phyloP scores from a whole-genome alignment of 2,329 filamentous ascomycete genomes.

The Madurella mycetomatis region DNA sequence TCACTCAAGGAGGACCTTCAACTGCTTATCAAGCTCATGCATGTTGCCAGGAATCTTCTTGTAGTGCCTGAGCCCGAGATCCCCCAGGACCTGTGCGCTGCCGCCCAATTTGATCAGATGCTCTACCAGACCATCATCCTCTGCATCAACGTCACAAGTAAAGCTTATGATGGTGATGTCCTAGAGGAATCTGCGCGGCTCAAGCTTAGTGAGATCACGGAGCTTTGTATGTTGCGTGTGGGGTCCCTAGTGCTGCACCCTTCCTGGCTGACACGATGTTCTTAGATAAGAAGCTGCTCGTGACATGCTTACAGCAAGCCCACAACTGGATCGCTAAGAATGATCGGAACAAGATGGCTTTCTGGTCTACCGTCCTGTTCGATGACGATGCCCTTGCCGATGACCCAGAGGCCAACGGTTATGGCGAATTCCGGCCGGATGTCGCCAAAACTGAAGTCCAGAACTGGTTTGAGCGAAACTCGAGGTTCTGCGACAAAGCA shows the following conservation, averaged over 20 bases:
- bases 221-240: conserved; percentile 49
- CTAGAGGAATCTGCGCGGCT: conserved; percentile 53
- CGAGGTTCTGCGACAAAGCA: conserved; percentile 54
- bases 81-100: conserved; percentile 61
- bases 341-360: conserved; percentile 65
- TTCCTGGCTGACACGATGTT: conserved; percentile 11
- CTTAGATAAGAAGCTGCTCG: conserved; percentile 62
- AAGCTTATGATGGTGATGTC: conserved; percentile 62
- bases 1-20: conserved; percentile 58
- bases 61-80: conserved; percentile 62
- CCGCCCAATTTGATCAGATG: conserved; percentile 61
- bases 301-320: conserved; percentile 61
- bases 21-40: conserved; percentile 62
- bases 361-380: conserved; percentile 63
- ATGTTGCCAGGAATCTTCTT: conserved; percentile 60
- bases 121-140: conserved; percentile 62
- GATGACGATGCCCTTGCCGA: conserved; percentile 50
- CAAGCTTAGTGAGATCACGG: conserved; percentile 59
- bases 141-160: conserved; percentile 63
- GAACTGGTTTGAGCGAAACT: conserved; percentile 60
- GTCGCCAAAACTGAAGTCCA: conserved; percentile 56
- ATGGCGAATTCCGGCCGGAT: conserved; percentile 51
- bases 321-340: conserved; percentile 68
- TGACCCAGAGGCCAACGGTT: conserved; percentile 49
- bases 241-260: background rate